Percentiles rank a stretch among this genome's conserved stretches.
Conservation (phyloP, 768 basidiomycete species). For the Amyloporia xantha region DNA sequence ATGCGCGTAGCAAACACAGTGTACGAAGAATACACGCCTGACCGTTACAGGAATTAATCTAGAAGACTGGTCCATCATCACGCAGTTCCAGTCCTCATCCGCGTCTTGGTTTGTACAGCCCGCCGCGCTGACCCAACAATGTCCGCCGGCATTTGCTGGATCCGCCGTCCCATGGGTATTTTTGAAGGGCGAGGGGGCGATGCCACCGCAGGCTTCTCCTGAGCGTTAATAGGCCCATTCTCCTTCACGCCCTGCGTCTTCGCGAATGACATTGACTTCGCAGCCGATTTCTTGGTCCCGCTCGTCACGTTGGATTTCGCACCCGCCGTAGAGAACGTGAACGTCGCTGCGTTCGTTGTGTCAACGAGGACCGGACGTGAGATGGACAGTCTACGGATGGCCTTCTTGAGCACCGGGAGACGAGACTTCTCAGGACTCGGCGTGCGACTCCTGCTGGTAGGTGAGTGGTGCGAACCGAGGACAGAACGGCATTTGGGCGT, state of each 20-base stretch:
- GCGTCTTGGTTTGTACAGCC: not conserved
- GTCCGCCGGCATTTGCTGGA: constrained; percentile 4
- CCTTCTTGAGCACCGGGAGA: constrained; percentile 16
- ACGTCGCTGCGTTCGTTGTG: constrained; percentile 16
- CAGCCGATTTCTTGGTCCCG: not conserved
- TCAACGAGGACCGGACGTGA: constrained; percentile 19
- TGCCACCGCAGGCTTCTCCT: not conserved
- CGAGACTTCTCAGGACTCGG: constrained; percentile 16
- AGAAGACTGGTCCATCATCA: not conserved
- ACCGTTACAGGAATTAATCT: not conserved
- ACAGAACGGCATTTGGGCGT: not conserved
- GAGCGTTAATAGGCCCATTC: not conserved
- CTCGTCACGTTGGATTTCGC: not conserved
- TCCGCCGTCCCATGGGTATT: constrained; percentile 12
- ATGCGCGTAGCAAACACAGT: not conserved
- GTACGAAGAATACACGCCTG: too few species aligned
- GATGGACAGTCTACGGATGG: constrained; percentile 20
- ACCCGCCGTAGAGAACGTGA: not conserved
- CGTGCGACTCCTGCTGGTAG: constrained; percentile 4
- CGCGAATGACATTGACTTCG: not conserved
- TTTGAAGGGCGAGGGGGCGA: constrained; percentile 8
- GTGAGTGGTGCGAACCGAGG: not conserved
- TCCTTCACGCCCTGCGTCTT: not conserved
- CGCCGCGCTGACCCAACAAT: not conserved
- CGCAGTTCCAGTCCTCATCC: not conserved